phyloP scores from a whole-genome alignment of 2,329 filamentous ascomycete species.

The Talaromyces rugulosus region DNA sequence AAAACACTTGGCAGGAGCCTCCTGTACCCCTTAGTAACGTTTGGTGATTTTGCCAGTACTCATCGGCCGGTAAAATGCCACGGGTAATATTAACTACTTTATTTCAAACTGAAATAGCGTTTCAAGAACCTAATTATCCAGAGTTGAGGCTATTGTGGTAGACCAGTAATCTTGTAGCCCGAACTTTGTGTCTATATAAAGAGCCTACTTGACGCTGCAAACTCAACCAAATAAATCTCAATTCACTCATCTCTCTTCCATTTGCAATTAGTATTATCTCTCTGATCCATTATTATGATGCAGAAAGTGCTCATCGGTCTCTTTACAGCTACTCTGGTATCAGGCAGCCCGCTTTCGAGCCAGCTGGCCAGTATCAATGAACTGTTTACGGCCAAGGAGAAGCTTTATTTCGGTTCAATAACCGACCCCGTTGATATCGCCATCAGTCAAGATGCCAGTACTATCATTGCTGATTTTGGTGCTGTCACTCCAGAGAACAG shows the following conservation, averaged over 20 bases:
- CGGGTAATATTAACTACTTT: not conserved
- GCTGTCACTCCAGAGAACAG: slow-evolving; percentile 62
- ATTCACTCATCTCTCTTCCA: not conserved
- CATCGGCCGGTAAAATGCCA: not conserved
- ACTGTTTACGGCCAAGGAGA: not conserved
- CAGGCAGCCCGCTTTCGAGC: not conserved
- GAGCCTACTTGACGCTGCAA: not conserved
- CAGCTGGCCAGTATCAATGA: not conserved
- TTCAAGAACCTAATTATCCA: not conserved
- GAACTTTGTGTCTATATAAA: not conserved
- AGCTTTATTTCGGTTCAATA: not conserved
- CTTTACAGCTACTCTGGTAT: not conserved
- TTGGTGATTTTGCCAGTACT: not conserved
- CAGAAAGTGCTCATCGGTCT: not conserved
- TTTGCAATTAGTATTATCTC: not conserved
- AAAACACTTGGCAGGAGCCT: not conserved
- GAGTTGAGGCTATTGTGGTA: not conserved
- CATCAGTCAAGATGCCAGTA: not conserved
- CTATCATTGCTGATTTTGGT: slow-evolving; percentile 58
- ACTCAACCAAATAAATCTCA: not conserved
- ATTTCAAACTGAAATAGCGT: not conserved
- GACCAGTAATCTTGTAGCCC: not conserved
- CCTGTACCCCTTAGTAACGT: not conserved
- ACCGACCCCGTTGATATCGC: not conserved
- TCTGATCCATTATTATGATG: not conserved